Evolutionary conservation across 2,329 filamentous ascomycete genomes (phyloP), one percentile per base, ranked within the genome.

Genomic region (Capronia americana): DNA sequence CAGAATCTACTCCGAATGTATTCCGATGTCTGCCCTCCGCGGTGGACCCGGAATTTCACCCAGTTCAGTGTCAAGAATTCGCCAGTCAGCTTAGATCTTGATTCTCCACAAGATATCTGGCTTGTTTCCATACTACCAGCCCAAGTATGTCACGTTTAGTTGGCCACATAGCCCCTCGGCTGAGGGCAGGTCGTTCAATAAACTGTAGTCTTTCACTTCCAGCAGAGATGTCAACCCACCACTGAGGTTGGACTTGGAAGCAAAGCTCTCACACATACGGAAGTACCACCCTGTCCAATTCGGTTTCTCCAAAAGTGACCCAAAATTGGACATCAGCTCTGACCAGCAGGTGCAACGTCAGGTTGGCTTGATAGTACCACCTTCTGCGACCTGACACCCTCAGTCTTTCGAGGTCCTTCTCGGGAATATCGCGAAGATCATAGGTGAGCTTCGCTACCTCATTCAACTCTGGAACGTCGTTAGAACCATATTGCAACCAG

Each of bases 341-440:
- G 53, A 55, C 28, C 26, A 55, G n/a, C 17, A 55, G 26, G 28
- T 55, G 53, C 11, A 55, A 32, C 7, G 23, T 55, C 23, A 55
- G 53, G 11, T 55, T 55, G 53, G 53, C 53, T 14, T 28, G 53
- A 17, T n/a, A 55, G 28, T 55, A 55, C 8, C 23, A 34, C 14
- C 12, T 55, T 32, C 53, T 28, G 12, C 24, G 10, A 32, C 12
- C n/a, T 4, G 53, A 32, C 53, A 55, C 34, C 28, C 53, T 28
- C 28, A 28, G 12, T 28, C 53, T 55, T 17, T 55, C 53, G 17
- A 55, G 34, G 7, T 55, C 53, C 17, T 8, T 28, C 11, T 55
- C 28, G 17, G 53, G 53, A 10, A 30, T 32, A 55, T 20, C 28
- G n/a, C 28, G 17, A 20, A 55, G 53, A 30, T n/a, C n/a, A 10